A percentile compares a stretch with the other conserved stretches of the same genome.
Conservation (phyloP, 345 rosid genomes). For the Eucalyptus urophylla region DNA sequence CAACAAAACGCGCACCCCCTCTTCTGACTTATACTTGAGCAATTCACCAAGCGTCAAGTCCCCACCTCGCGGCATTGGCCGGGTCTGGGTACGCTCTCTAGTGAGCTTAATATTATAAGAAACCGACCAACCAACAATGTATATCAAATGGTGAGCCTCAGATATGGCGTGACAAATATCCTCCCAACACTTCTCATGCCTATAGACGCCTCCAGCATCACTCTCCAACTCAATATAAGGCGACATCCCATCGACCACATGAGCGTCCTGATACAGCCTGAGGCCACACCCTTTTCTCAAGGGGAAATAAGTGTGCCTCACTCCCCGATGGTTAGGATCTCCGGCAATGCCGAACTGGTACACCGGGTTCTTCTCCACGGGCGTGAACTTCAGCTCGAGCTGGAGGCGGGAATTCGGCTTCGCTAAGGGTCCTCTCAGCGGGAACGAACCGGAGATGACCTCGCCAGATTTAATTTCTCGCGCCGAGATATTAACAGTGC, state of each 20-base stretch:
- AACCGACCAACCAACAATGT: constrained; percentile 93
- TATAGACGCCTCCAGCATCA: constrained; percentile 32
- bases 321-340: background rate
- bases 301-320: constrained; percentile 64
- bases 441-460: constrained; percentile 41
- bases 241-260: constrained; percentile 30
- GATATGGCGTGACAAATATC: constrained; percentile 79
- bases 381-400: constrained; percentile 60
- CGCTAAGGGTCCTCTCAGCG: constrained; percentile 30
- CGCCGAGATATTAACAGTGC: constrained; percentile 43
- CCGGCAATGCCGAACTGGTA: constrained; percentile 54
- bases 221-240: constrained; percentile 23
- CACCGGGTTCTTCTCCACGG: constrained; percentile 33
- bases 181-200: constrained; percentile 74
- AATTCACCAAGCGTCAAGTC: constrained; percentile 81
- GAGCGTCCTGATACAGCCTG: constrained; percentile 89
- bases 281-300: constrained; percentile 56
- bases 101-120: constrained; percentile 64
- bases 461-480: constrained; percentile 20
- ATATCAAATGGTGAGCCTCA: constrained; percentile 93
- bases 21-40: constrained; percentile 87
- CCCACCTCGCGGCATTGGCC: constrained; percentile 63
- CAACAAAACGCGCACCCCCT: constrained; percentile 81
- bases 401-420: constrained; percentile 40
- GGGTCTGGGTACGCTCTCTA: constrained; percentile 62